These are phyloP conservation scores for Ustilago cynodontis DNA, from an alignment of 1,284 basidiomycete species.

Conservation along the genomic window DNA sequence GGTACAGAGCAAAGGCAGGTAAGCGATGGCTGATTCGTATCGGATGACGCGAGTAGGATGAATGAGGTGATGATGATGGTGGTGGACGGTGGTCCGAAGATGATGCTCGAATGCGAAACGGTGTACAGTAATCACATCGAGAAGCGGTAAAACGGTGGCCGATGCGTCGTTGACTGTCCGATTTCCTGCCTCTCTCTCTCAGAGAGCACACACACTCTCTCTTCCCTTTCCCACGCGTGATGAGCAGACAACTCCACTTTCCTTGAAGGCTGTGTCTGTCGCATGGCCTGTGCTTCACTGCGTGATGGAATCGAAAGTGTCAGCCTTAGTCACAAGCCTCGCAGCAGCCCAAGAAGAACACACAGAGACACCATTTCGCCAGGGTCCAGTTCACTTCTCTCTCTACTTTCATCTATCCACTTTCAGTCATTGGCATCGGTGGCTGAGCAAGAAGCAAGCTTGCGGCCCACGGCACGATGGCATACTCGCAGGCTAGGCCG, in stretches of 20 bases:
- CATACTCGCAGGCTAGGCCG: constrained; percentile 17
- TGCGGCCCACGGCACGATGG: too few relatives aligned
- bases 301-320: background rate
- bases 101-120: background rate
- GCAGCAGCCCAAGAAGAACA: constrained; percentile 17
- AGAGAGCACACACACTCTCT: background rate
- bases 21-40: background rate
- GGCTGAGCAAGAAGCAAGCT: too few relatives aligned
- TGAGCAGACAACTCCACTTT: constrained; percentile 32
- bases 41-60: background rate
- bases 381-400: constrained; percentile 24
- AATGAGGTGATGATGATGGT: constrained; percentile 7
- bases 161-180: constrained; percentile 4
- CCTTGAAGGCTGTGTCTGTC: constrained; percentile 6
- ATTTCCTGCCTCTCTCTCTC: too few relatives aligned
- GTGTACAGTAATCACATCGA: constrained; percentile 1
- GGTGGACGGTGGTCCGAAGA: background rate
- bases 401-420: background rate
- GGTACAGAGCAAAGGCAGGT: background rate
- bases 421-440: too few relatives aligned
- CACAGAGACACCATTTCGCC: constrained; percentile 1
- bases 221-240: constrained; percentile 3
- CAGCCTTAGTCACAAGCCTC: constrained; percentile 25
- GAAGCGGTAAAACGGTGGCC: background rate
- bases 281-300: constrained; percentile 36